Percentiles rank a stretch among this genome's conserved stretches.
Evolutionary conservation across 805 yeast genomes (phyloP).

Genomic region (Ogataea angusta): DNA sequence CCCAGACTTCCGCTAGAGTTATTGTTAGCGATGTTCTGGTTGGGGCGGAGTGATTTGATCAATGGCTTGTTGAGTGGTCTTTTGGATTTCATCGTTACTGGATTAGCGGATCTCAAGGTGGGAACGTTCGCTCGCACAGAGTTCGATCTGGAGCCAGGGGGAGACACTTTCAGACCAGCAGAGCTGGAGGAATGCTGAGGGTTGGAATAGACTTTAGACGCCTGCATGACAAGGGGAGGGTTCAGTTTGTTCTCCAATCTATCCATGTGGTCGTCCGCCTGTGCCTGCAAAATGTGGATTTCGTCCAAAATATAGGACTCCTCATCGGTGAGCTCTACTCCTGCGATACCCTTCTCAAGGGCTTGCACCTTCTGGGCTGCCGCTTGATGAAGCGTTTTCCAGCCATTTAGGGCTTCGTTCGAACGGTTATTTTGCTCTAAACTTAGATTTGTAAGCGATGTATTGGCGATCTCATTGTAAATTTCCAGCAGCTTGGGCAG

Average conservation of each 20-base stretch:
- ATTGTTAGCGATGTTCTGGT: slow-evolving; percentile 7
- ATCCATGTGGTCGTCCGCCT: slow-evolving; percentile 38
- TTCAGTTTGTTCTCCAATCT: slow-evolving; percentile 28
- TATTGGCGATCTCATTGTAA: slow-evolving; percentile 60
- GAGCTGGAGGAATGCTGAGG: slow-evolving; percentile 3
- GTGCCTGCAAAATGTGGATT: slow-evolving; percentile 36
- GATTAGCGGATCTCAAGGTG: slow-evolving; percentile 28
- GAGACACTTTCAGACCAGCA: not conserved
- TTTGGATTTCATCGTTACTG: slow-evolving; percentile 30
- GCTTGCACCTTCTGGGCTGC: slow-evolving; percentile 53
- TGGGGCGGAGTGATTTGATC: slow-evolving; percentile 22
- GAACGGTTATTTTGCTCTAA: slow-evolving; percentile 53
- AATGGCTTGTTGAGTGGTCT: slow-evolving; percentile 20
- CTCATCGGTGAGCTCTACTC: slow-evolving; percentile 38
- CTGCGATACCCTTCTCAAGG: slow-evolving; percentile 42
- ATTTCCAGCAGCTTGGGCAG: slow-evolving; percentile 56
- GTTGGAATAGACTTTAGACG: slow-evolving; percentile 5
- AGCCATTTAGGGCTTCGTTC: slow-evolving; percentile 62
- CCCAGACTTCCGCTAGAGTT: not conserved
- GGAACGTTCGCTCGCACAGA: slow-evolving; percentile 21
- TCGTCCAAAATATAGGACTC: slow-evolving; percentile 42
- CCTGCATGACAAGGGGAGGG: slow-evolving; percentile 9
- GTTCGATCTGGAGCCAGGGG: slow-evolving; percentile 17
- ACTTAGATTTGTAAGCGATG: slow-evolving; percentile 52
- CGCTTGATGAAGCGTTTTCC: slow-evolving; percentile 69